Evolutionary conservation across 441 rosid genomes (phyloP), one percentile per base, ranked within the genome.

Genomic region (Melianthus villosus): DNA sequence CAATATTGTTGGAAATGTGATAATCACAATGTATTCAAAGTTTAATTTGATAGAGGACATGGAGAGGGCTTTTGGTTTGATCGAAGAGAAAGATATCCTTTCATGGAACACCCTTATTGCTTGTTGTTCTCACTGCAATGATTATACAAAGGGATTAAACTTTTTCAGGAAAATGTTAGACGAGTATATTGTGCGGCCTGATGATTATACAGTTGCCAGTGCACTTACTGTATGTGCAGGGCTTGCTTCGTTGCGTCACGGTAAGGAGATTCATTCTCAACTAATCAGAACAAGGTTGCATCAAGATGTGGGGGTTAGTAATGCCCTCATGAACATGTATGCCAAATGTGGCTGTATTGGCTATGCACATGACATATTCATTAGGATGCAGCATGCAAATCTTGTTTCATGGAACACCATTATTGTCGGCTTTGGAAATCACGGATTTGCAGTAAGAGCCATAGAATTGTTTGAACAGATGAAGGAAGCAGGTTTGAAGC

Each of bases 401-500:
- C 56, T 70, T 27, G 66, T 78, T 40, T 69, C 83, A 1, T 78
- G 83, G 80, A 78, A 78, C 54, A 78, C 81, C 48, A 61, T 78
- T 19, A 68, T 78, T 46, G 53, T 62, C 42, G 87, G 59, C 26
- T 62, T 50, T 22, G 89, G 69, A 20, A 65, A 69, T 52, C 80
- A 75, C 19, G 80, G 89, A 14, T 60, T 64, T 12, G 76, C 72
- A 19, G 33, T 36, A 38, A 60, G 46, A 50, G 79, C 79, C 40
- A 16, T 75, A 4, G 62, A 61, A 28, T 62, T 52, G 48, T 78
- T 69, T 10, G 64, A 59, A 50, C 52, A 57, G 58, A 66, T 75
- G 78, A 67, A 46, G 45, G 36, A 38, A 35, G 15, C 0, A 10
- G 69, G 69, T 28, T 15, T 65, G 34, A 44, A 53, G 18, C 89